Evolutionary conservation across 306 rosid species (phyloP).

Genomic region (Quercus bicolor): DNA sequence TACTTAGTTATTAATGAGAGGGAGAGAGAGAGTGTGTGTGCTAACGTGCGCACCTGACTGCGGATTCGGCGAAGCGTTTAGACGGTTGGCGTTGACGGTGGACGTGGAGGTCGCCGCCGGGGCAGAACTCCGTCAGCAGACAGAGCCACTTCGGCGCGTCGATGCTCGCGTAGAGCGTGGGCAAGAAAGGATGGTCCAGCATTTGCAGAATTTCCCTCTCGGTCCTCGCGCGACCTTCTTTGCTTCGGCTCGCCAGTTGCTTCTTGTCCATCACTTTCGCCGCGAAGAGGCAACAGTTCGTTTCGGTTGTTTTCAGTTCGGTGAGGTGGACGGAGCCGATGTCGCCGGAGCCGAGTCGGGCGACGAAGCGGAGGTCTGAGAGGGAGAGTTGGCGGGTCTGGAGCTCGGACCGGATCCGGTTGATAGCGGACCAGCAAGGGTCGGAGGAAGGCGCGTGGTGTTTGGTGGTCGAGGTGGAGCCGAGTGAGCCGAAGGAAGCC

Average conservation of each 20-base stretch:
- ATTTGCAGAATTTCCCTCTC: conserved; percentile 67
- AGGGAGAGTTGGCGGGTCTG: conserved; percentile 44
- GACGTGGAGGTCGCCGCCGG: conserved; percentile 85
- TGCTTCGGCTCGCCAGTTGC: conserved; percentile 61
- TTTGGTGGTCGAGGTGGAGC: conserved; percentile 27
- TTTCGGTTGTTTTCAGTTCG: conserved; percentile 36
- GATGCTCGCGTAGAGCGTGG: conserved; percentile 71
- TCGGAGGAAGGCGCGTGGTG: conserved; percentile 63
- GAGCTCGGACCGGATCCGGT: conserved; percentile 68
- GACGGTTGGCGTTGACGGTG: conserved; percentile 75
- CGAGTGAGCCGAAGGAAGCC: conserved; percentile 45
- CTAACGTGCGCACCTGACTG: conserved; percentile 65
- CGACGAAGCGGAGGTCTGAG: conserved; percentile 63
- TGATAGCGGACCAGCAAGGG: conserved; percentile 65
- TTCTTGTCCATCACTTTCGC: conserved; percentile 90
- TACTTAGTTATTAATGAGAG: too few relatives aligned
- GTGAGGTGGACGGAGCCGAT: conserved; percentile 73
- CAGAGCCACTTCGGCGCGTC: conserved; percentile 69
- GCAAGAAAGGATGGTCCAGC: conserved; percentile 73
- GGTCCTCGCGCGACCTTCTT: conserved; percentile 75
- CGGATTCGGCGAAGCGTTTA: conserved; percentile 65
- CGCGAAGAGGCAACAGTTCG: conserved; percentile 38
- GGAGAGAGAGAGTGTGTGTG: not conserved
- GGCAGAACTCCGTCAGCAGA: conserved; percentile 74
- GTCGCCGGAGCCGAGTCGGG: conserved; percentile 74